phyloP scores from a whole-genome alignment of 202 grass and related monocot species.

The Bolboschoenoplectus hybrid region DNA sequence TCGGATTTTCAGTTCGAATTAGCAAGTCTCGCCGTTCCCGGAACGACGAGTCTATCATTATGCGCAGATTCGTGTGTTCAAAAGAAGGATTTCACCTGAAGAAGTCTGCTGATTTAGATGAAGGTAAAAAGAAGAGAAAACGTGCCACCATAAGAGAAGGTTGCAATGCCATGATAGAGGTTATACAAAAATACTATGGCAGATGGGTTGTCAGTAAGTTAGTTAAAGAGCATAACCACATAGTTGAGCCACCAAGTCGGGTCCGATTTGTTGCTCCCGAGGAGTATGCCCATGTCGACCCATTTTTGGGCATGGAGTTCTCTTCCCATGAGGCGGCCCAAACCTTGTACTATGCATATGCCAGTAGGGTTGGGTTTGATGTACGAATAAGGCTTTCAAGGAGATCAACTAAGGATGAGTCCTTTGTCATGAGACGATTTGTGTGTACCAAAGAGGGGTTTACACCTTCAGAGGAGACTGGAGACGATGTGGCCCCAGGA shows the following conservation, averaged over 20 bases:
- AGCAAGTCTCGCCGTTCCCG: constrained; percentile 72
- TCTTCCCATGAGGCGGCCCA: constrained; percentile 62
- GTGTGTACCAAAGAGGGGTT: constrained; percentile 69
- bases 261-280: constrained; percentile 65
- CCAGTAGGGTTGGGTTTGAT: constrained; percentile 63
- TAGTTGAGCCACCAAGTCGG: constrained; percentile 70
- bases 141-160: constrained; percentile 91
- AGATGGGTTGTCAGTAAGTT: constrained; percentile 91
- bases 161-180: constrained; percentile 99
- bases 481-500: constrained; percentile 52
- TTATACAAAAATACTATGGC: constrained; percentile 87
- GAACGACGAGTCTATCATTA: constrained; percentile 65
- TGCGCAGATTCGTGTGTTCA: constrained; percentile 66
- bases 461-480: constrained; percentile 54
- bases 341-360: constrained; percentile 75
- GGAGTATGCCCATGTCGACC: constrained; percentile 56
- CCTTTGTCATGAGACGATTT: constrained; percentile 67
- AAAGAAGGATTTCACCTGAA: constrained; percentile 74
- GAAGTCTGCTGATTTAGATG: constrained; percentile 51
- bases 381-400: constrained; percentile 65
- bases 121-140: constrained; percentile 73
- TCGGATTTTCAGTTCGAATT: constrained; percentile 67
- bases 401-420: constrained; percentile 52
- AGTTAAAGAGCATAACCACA: constrained; percentile 85
- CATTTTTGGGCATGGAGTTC: constrained; percentile 62